Percentiles rank a stretch among this genome's conserved stretches.
These are phyloP conservation scores for Cenchrus purpureus DNA, from an alignment of 176 grass and related monocot genomes.

Conservation along the genomic window DNA sequence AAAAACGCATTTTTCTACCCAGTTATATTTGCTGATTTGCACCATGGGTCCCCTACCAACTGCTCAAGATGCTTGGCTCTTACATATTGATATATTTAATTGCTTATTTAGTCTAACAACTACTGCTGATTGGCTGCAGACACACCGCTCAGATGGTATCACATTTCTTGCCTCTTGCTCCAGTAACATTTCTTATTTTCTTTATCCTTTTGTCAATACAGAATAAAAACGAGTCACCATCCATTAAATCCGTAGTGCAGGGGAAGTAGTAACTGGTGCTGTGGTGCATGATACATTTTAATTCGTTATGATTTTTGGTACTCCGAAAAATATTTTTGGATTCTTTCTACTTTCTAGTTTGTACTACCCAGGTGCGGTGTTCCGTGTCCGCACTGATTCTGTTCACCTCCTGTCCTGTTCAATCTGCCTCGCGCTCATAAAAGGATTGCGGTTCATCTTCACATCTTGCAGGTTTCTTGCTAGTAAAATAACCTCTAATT, in stretches of 20 bases:
- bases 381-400: background rate
- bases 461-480: background rate
- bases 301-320: background rate
- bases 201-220: background rate
- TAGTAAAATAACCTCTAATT: background rate
- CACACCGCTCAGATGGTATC: background rate
- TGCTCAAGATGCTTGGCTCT: too few relatives aligned
- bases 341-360: background rate
- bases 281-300: background rate
- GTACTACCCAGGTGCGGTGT: background rate
- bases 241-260: constrained; percentile 13
- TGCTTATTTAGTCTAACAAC: background rate
- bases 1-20: too few relatives aligned
- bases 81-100: too few relatives aligned
- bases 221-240: background rate
- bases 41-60: too few relatives aligned
- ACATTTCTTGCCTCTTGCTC: constrained; percentile 33
- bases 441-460: background rate
- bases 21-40: too few relatives aligned
- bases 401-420: background rate
- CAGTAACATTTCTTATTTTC: background rate
- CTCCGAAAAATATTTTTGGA: background rate
- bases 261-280: background rate
- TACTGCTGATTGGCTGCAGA: background rate
- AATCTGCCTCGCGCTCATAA: background rate